phyloP scores from a whole-genome alignment of 345 rosid species.

The Citrus sp. region DNA sequence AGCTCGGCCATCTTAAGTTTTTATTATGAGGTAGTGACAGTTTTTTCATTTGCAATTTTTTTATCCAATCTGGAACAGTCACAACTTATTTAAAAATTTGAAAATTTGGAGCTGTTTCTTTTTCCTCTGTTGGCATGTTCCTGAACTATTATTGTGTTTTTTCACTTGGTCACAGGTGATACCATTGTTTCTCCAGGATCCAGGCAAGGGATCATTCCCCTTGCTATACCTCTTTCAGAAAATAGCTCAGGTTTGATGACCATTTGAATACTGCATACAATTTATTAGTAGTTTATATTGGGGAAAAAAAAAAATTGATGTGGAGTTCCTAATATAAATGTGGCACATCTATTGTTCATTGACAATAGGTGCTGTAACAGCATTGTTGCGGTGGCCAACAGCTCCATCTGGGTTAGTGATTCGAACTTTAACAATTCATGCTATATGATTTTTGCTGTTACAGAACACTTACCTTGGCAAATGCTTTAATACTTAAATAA shows the following conservation, averaged over 20 bases:
- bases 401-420: constrained; percentile 76
- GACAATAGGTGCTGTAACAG: constrained; percentile 64
- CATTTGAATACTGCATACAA: not conserved
- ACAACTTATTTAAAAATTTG: not conserved
- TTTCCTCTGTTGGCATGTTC: not conserved
- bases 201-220: constrained; percentile 68
- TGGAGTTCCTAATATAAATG: not conserved
- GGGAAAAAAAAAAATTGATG: not conserved
- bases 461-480: not conserved
- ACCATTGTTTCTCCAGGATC: constrained; percentile 68
- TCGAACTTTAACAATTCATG: not conserved
- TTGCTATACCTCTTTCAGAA: constrained; percentile 71
- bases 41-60: too few relatives aligned
- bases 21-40: too few relatives aligned
- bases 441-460: not conserved
- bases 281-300: not conserved
- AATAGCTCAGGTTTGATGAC: constrained; percentile 50
- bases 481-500: constrained; percentile 5
- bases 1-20: not conserved
- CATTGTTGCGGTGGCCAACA: constrained; percentile 88
- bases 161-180: constrained; percentile 48
- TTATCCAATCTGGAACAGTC: not conserved
- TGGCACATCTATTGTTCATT: constrained; percentile 9
- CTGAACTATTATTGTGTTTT: constrained; percentile 9
- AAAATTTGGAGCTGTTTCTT: not conserved